Evolutionary conservation across 2,329 filamentous ascomycete species (phyloP).

Genomic region (Alternaria solani): DNA sequence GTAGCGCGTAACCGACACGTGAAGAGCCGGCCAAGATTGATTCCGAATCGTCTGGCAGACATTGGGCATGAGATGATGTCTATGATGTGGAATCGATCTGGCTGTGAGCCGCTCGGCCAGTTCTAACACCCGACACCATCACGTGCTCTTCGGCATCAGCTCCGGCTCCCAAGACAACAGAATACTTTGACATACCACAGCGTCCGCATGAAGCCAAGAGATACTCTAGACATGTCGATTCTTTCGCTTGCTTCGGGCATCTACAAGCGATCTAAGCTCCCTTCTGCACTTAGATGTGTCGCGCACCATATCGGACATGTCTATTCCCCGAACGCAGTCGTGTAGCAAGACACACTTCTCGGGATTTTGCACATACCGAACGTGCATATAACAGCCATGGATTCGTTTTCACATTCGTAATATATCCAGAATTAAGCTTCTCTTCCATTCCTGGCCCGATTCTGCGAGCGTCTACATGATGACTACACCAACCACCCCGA

Average conservation of each 20-base stretch:
- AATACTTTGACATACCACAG: background rate
- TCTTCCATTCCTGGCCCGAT: background rate
- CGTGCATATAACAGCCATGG: background rate
- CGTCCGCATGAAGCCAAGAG: background rate
- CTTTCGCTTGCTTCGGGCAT: background rate
- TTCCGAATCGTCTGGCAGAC: background rate
- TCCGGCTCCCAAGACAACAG: background rate
- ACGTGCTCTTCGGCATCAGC: background rate
- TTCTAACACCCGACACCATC: conserved; percentile 11
- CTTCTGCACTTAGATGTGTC: background rate
- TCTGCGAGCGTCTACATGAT: background rate
- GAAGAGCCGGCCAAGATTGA: background rate
- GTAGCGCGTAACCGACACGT: background rate
- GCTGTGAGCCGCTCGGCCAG: conserved; percentile 5
- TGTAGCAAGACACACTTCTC: background rate
- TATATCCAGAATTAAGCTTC: background rate
- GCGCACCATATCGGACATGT: background rate
- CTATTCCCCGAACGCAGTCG: conserved; percentile 10
- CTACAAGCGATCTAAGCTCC: background rate
- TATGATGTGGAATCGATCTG: background rate
- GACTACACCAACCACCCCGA: background rate
- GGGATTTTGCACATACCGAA: background rate
- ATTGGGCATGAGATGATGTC: background rate
- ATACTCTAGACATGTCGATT: background rate
- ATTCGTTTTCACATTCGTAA: background rate